Base-by-base conservation (phyloP, 352 stramenopile genomes). In the Globisporangium spiculum region DNA sequence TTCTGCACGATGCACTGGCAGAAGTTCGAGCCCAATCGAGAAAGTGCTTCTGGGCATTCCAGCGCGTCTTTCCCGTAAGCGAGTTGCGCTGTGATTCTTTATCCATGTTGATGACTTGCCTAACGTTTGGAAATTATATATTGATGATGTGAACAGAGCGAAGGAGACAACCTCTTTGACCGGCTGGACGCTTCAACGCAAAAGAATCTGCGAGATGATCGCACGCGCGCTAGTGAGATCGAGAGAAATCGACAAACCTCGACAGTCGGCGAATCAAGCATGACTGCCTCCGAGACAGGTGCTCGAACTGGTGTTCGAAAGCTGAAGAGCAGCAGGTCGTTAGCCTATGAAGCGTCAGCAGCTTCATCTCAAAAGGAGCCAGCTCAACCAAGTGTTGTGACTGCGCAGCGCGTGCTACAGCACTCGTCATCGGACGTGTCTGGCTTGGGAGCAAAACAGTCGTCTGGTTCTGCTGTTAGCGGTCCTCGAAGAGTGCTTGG, bases 11-110 rank as follows among this genome's bases (percentile, higher is more conserved):
- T 52, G 88, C 88, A 6, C 66, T 92, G 5, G 77, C 69, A 12
- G 86, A 96, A 60, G 88, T 94, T n/a, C 86, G 88, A 6, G 81
- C 81, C 4, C 81, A 91, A 55, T 82, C 86, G 32, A 78, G 88
- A 66, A 92, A 92, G 58, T 94, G 84, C 41, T 96, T 85, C 60
- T 96, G 88, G 88, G 78, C 83, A 16, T 84, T 88, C 55, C 83
- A 94, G 48, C 46, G 82, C 27, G 63, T 92, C 6, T 95, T 93
- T 38, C 71, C 80, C 30, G 84, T 89, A 71, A 16, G 72, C 69
- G 4, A 27, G 9, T 30, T 46, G 24, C 4, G 1, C 18, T 61
- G 9, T 30, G 44, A 24, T 20, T 4, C 18, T 9, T 16, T 44
- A 44, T 64, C 18, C 18, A 38, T 55, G 8, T 60, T 18, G 24